These are phyloP conservation scores for Xylariales sp. DNA, from an alignment of 2,329 filamentous ascomycete genomes.

Conservation along the genomic window DNA sequence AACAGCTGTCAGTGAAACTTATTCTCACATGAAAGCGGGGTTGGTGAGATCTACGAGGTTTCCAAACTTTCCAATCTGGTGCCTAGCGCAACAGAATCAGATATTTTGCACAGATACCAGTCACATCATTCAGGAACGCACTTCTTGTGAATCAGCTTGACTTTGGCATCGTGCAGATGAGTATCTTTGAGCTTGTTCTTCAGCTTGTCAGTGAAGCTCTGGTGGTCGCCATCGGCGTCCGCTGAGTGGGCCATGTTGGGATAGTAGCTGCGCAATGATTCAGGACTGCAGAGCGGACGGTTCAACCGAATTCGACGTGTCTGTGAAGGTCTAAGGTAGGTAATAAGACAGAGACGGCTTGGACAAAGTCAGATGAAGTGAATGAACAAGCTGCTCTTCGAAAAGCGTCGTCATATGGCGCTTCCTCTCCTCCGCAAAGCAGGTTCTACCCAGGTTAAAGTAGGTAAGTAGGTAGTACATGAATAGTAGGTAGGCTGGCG, in stretches of 20 bases:
- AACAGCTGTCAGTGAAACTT: slow-evolving; percentile 10
- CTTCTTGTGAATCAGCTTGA: slow-evolving; percentile 56
- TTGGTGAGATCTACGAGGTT: slow-evolving; percentile 45
- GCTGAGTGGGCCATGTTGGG: slow-evolving; percentile 6
- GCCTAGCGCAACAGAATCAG: slow-evolving; percentile 24
- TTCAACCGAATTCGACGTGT: too few relatives aligned
- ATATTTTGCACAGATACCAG: not conserved
- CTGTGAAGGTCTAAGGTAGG: not conserved
- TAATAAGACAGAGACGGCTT: not conserved
- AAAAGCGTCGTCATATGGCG: not conserved
- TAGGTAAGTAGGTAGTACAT: too few relatives aligned
- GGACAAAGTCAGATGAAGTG: not conserved
- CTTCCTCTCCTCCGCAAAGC: not conserved
- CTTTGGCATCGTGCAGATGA: slow-evolving; percentile 53
- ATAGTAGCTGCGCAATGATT: slow-evolving; percentile 1
- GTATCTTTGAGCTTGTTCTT: slow-evolving; percentile 51
- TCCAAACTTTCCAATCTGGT: slow-evolving; percentile 58
- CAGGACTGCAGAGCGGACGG: too few relatives aligned
- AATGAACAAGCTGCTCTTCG: not conserved
- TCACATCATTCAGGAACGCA: slow-evolving; percentile 20
- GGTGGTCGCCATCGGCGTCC: slow-evolving; percentile 14
- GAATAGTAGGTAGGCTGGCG: too few relatives aligned
- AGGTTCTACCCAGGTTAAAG: not conserved
- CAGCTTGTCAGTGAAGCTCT: slow-evolving; percentile 39
- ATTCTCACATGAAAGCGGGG: slow-evolving; percentile 5